Evolutionary conservation across 805 yeast genomes (phyloP), one percentile per base, ranked within the genome.

Genomic region (Pichia californica): DNA sequence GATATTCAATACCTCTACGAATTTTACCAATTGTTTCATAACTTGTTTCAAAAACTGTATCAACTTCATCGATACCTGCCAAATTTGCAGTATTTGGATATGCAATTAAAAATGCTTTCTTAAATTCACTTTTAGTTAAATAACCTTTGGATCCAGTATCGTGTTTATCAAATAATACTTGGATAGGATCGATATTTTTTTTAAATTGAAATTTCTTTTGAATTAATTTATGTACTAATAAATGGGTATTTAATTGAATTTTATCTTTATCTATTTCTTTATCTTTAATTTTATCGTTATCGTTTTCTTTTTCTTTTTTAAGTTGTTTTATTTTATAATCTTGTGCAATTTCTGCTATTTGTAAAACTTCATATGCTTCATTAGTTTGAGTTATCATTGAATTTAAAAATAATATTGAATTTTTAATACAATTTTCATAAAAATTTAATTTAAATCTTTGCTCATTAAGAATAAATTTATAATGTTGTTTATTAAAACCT

Each of bases 101-200:
- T 20, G 72, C 54, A 32, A 66, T 57, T n/a, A 64, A 63, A 45
- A 73, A 53, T 3, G 75, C 71, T 0, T 65, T 66, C 3, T 62
- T 56, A 46, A 74, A 74, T 52, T 74, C 78, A 10, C 47, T 38
- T 43, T 67, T 67, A 28, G 62, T 60, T 41, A 74, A 55, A 29
- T 62, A 57, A 31, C 64, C 62, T 43, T 66, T 66, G 36, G 58
- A 58, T 1, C 65, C 62, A 27, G 54, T 58, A 44, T 61, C 65
- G 44, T 68, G 68, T 45, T 64, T 66, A 10, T 71, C 54, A 47
- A 74, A 74, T 14, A 70, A 65, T 5, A 67, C 52, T 47, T 69
- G 41, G 40, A 55, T 36, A 4, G 49, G 45, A 38, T 49, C 52
- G 19, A 50, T 14, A 7, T 31, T 34, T 23, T 41, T 36, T 9